Evolutionary conservation across 306 rosid species (phyloP).

Genomic region (Acacia crassicarpa): DNA sequence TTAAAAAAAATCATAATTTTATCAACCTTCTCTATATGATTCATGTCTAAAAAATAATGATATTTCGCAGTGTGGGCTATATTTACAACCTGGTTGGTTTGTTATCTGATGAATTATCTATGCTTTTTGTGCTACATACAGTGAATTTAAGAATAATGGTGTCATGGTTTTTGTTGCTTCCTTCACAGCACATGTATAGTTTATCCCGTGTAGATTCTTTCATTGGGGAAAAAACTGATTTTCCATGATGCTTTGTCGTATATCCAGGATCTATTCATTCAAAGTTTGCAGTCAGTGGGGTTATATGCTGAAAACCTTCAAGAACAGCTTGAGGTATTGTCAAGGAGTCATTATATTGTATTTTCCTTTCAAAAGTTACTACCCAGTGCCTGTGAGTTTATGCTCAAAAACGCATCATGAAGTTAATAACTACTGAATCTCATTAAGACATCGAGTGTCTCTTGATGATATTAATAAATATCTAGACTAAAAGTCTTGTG

Average conservation of each 20-base stretch:
- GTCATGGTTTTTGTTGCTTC: slow-evolving; percentile 1
- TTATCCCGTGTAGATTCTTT: not conserved
- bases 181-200: slow-evolving; percentile 9
- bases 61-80: not conserved
- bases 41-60: not conserved
- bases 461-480: not conserved
- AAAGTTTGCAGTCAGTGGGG: slow-evolving; percentile 77
- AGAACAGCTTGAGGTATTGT: slow-evolving; percentile 76
- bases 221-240: slow-evolving; percentile 21
- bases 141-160: not conserved
- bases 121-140: slow-evolving; percentile 12
- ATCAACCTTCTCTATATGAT: not conserved
- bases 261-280: slow-evolving; percentile 84
- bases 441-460: slow-evolving; percentile 10
- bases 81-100: not conserved
- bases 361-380: slow-evolving; percentile 25
- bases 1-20: not conserved
- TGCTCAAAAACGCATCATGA: slow-evolving; percentile 19
- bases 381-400: slow-evolving; percentile 27
- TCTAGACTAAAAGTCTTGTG: not conserved
- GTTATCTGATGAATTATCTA: slow-evolving; percentile 11
- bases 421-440: slow-evolving; percentile 12
- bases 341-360: not conserved
- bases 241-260: slow-evolving; percentile 30
- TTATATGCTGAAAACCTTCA: slow-evolving; percentile 54